Base-by-base conservation (phyloP, 371 early-diverging fungal species). In the Apophysomyces sp. region DNA sequence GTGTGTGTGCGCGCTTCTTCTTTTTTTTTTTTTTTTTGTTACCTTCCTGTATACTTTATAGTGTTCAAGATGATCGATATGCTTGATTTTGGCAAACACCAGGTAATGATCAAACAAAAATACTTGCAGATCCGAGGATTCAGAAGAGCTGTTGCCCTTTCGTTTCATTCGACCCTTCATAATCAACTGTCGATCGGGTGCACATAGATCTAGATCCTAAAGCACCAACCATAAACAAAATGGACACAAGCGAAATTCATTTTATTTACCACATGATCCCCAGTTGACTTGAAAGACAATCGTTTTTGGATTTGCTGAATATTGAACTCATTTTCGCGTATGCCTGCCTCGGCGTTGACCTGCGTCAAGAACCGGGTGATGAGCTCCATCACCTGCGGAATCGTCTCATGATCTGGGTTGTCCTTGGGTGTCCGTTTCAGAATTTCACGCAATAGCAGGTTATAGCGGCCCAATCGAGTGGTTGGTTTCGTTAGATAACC, bases 61-160 rank as follows among this genome's bases (percentile, higher is more conserved):
- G 18, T 58, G 58, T 49, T 80, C 80, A 9, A 72, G 55, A 54
- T 68, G 65, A 49, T 74, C 61, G 37, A 66, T 52, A 52, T 65
- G 62, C 26, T 74, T 70, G 39, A 85, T 84, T 66, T 91, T 92
- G 54, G 94, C 86, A 74, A 96, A 75, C 9, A 97, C 75, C 13
- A 97, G 76, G 40, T 85, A 82, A 73, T 97, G 93, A 66, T 97
- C 98, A 58, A 97, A 92, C 52, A 96, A 69, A 65, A 94, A 92
- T 16, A 94, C 84, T 53, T 81, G 83, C 1, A 96, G 65, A 27
- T 91, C 89, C 0, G 86, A 78, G 15, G 80, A 73, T 39, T 90
- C 91, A 7, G 88, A 74, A 69, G 61, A 58, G 13, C 86, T 86
- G 52, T 85, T 76, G 26, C 85, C 75, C 62, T 86, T 85, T 34